Conservation (phyloP, 352 stramenopile species). For the Pythium dissotocum region DNA sequence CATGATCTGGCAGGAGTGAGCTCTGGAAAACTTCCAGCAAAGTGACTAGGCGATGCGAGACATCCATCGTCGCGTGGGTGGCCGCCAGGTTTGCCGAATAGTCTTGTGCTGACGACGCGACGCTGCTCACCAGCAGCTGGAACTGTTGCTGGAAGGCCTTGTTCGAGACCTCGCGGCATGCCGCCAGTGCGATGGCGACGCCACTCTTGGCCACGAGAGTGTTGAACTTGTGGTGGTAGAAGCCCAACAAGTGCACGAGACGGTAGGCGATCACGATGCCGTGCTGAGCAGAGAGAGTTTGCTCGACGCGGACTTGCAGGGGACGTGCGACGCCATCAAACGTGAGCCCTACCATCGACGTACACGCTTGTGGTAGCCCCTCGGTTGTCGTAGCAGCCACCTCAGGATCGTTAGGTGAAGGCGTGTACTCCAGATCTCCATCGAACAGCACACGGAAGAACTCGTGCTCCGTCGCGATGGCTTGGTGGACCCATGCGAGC, state of each 20-base stretch:
- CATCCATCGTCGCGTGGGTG: conserved; percentile 57
- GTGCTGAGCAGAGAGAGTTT: conserved; percentile 54
- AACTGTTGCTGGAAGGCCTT: conserved; percentile 58
- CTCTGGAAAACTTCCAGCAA: conserved; percentile 64
- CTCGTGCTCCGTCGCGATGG: conserved; percentile 78
- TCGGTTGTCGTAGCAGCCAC: not conserved
- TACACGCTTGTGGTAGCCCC: conserved; percentile 7
- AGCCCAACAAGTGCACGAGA: conserved; percentile 63
- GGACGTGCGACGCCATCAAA: conserved; percentile 65
- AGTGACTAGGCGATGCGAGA: conserved; percentile 52
- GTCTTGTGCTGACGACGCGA: conserved; percentile 51
- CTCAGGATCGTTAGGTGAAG: conserved; percentile 1
- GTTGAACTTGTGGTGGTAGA: conserved; percentile 66
- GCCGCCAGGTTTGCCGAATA: conserved; percentile 61
- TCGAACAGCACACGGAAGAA: conserved; percentile 82
- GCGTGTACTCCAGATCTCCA: conserved; percentile 45
- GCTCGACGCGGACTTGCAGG: conserved; percentile 66
- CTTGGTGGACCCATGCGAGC: conserved; percentile 88
- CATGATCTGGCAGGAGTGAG: conserved; percentile 51
- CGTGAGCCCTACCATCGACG: conserved; percentile 55
- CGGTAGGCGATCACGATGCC: conserved; percentile 65
- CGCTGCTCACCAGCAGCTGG: conserved; percentile 43
- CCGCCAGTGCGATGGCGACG: conserved; percentile 36
- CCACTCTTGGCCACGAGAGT: conserved; percentile 39
- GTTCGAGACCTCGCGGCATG: conserved; percentile 46